Percentiles rank a stretch among this genome's conserved stretches.
Conservation (phyloP, 495 filamentous ascomycete species). For the Talaromyces liani region DNA sequence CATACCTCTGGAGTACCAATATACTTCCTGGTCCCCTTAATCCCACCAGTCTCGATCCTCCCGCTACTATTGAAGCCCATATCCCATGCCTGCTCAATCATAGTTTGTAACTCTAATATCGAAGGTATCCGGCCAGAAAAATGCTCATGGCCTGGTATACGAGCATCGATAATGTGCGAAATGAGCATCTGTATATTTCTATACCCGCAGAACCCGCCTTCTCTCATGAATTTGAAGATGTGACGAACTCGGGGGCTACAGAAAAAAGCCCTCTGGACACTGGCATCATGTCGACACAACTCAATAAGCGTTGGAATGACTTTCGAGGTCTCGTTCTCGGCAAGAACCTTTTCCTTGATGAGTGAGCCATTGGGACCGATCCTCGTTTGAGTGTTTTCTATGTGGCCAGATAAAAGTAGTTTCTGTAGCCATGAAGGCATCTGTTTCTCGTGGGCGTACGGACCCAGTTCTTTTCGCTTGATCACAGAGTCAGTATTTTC, state of each 20-base stretch:
- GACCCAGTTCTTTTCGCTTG: constrained; percentile 61
- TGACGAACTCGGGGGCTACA: constrained; percentile 73
- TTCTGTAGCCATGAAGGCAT: constrained; percentile 79
- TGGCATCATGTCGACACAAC: constrained; percentile 59
- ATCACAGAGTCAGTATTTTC: background rate
- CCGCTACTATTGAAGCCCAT: constrained; percentile 69
- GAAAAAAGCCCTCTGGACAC: constrained; percentile 63
- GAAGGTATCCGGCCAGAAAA: constrained; percentile 61
- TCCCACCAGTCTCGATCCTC: constrained; percentile 76
- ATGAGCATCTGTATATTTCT: constrained; percentile 93
- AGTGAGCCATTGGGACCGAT: constrained; percentile 45
- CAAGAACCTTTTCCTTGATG: constrained; percentile 26
- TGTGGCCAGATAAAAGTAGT: constrained; percentile 58
- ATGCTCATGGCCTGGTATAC: constrained; percentile 46
- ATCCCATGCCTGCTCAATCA: constrained; percentile 90
- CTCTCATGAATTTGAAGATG: constrained; percentile 69
- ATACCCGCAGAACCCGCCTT: constrained; percentile 96
- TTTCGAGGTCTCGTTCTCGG: constrained; percentile 58
- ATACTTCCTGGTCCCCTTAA: constrained; percentile 83
- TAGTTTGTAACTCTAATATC: constrained; percentile 78
- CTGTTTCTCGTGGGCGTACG: constrained; percentile 74
- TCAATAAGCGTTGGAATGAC: constrained; percentile 68
- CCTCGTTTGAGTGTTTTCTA: constrained; percentile 46
- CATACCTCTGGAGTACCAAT: constrained; percentile 90
- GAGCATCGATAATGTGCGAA: constrained; percentile 62